Conservation (phyloP, 2,329 filamentous ascomycete genomes). For the Didymella segeticola region DNA sequence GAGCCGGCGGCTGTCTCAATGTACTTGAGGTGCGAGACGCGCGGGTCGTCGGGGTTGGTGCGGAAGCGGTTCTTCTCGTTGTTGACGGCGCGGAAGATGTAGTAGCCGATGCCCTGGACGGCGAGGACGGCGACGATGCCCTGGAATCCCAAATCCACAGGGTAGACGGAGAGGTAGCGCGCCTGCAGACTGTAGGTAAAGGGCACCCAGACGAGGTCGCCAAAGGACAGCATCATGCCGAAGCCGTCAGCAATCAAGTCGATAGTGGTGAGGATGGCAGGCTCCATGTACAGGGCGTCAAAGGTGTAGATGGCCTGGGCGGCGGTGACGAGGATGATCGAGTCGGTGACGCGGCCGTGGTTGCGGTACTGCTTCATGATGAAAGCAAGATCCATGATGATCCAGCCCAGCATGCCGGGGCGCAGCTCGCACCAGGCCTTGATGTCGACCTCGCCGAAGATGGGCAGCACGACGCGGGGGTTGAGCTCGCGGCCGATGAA, state of each 20-base stretch:
- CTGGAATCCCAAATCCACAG: slow-evolving; percentile 74
- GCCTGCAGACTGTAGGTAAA: slow-evolving; percentile 87
- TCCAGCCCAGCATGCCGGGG: slow-evolving; percentile 90
- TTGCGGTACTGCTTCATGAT: slow-evolving; percentile 86
- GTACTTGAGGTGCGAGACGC: slow-evolving; percentile 79
- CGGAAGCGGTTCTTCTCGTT: slow-evolving; percentile 95
- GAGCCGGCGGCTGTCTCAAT: slow-evolving; percentile 85
- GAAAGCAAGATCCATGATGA: slow-evolving; percentile 83
- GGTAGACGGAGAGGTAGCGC: slow-evolving; percentile 83
- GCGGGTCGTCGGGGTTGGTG: slow-evolving; percentile 81
- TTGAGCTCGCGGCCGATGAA: slow-evolving; percentile 97
- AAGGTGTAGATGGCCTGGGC: slow-evolving; percentile 85
- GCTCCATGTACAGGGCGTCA: slow-evolving; percentile 86
- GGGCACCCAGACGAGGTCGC: slow-evolving; percentile 90
- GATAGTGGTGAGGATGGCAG: slow-evolving; percentile 89
- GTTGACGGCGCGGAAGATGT: slow-evolving; percentile 93
- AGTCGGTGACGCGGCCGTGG: slow-evolving; percentile 83
- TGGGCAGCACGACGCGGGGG: slow-evolving; percentile 77
- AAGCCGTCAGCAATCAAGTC: slow-evolving; percentile 94
- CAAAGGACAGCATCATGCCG: slow-evolving; percentile 93
- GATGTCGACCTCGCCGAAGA: slow-evolving; percentile 86
- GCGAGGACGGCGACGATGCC: slow-evolving; percentile 70
- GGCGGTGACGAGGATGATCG: slow-evolving; percentile 77
- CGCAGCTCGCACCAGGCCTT: slow-evolving; percentile 89
- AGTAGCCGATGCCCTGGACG: slow-evolving; percentile 77